phyloP scores from a whole-genome alignment of 1,284 basidiomycete species.

The Fomes fomentarius region DNA sequence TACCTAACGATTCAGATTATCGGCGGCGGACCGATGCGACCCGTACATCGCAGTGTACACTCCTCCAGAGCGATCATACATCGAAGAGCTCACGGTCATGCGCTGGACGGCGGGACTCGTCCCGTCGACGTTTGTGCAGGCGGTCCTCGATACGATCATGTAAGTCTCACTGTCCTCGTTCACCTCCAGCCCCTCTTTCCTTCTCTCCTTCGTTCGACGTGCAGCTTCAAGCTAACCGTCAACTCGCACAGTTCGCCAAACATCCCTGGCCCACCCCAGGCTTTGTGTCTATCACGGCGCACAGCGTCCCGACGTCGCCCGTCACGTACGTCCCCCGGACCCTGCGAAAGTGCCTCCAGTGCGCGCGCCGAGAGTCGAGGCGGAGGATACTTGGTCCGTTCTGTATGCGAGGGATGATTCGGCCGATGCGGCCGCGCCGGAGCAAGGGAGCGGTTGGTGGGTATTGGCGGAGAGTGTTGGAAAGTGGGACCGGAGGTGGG shows the following conservation, averaged over 20 bases:
- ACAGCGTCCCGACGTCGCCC: constrained; percentile 27
- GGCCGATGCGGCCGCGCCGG: not conserved
- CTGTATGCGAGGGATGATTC: constrained; percentile 17
- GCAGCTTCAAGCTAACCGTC: not conserved
- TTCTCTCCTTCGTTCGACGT: not conserved
- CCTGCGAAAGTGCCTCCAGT: constrained; percentile 8
- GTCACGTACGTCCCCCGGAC: constrained; percentile 23
- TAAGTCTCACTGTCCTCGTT: constrained; percentile 32
- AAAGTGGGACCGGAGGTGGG: constrained; percentile 32
- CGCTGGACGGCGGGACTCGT: constrained; percentile 66
- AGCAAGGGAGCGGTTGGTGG: constrained; percentile 15
- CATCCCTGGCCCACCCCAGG: not conserved
- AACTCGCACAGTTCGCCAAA: constrained; percentile 9
- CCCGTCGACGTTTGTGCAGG: constrained; percentile 50
- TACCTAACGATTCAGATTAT: constrained; percentile 37
- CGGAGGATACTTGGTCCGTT: constrained; percentile 31
- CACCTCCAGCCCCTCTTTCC: not conserved
- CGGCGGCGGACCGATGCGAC: constrained; percentile 44
- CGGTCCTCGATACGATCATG: constrained; percentile 47
- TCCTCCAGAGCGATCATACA: constrained; percentile 43
- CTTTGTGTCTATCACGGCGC: constrained; percentile 25
- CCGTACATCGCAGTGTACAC: constrained; percentile 51
- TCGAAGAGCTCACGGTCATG: constrained; percentile 53
- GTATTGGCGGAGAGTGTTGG: constrained; percentile 32
- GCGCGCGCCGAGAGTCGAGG: constrained; percentile 25